Base-by-base conservation (phyloP, 163 green algal species). In the Chloromonas sp. region DNA sequence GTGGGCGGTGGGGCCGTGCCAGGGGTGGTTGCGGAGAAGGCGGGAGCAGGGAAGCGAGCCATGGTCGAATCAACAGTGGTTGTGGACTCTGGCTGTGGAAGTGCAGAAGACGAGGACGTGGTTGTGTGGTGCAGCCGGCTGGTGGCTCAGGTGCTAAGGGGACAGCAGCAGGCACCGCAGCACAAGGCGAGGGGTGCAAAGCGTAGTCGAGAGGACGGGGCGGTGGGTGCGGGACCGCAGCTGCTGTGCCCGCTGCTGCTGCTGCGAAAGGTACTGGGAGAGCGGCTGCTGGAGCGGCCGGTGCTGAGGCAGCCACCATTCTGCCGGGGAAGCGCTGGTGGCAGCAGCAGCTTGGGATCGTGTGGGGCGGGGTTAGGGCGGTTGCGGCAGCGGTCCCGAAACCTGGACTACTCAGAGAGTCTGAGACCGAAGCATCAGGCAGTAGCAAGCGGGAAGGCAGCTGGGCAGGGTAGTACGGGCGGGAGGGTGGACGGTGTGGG, bases 171-270 rank as follows among this genome's bases (percentile, higher is more conserved):
- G 66, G 66, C 66, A 74, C 66, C 66, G 66, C 66, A 74, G 66
- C 66, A 11, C 66, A 74, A 74, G 66, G 66, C 66, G 11, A 11
- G 66, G 5, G 11, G 66, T 15, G 66, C 5, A 11, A 11, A 11
- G 66, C 5, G 66, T 5, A 74, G 11, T 11, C 5, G 66, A 11
- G 66, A 74, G 66, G 5, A 11, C 66, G 66, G 11, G 66, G 66
- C 66, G 66, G 5, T 11, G 66, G 11, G 66, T 74, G 66, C 66
- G 5, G 66, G 5, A 11, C 66, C 66, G 66, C 66, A 74, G 66
- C 77, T 81, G 77, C 36, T 81, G n/a, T 81, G 77, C 36, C 36
- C 77, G 2, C 15, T 81, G 77, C n/a, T 81, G 77, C 77, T 81
- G 15, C 77, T 81, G n/a, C 14, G 77, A 2, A n/a, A 57, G 77